Percentiles rank a stretch among this genome's conserved stretches.
phyloP scores from a whole-genome alignment of 352 stramenopile species.

The Pythium oligandrum region DNA sequence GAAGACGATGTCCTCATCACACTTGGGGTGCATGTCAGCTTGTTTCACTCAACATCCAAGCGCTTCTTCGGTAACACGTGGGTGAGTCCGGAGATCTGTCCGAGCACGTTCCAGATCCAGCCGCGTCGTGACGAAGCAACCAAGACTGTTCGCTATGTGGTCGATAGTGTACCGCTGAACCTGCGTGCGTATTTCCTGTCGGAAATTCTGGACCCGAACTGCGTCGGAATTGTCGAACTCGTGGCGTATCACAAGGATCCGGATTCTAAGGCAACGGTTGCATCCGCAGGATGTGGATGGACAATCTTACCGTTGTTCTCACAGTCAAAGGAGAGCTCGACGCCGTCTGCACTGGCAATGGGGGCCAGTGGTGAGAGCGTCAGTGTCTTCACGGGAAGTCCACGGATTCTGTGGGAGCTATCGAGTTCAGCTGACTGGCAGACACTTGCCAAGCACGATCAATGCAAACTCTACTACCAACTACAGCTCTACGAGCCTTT shows the following conservation, averaged over 20 bases:
- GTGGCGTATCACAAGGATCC: constrained; percentile 87
- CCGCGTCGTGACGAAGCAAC: constrained; percentile 37
- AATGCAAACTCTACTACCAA: constrained; percentile 68
- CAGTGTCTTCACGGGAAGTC: constrained; percentile 67
- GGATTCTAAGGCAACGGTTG: constrained; percentile 63
- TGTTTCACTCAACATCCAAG: constrained; percentile 83
- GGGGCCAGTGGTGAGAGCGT: constrained; percentile 35
- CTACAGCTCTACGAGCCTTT: constrained; percentile 58
- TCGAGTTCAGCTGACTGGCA: constrained; percentile 44
- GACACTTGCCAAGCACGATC: constrained; percentile 41
- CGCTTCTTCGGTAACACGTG: constrained; percentile 93
- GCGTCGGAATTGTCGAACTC: constrained; percentile 91
- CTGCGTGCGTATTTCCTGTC: constrained; percentile 82
- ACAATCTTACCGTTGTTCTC: constrained; percentile 88
- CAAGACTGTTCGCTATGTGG: constrained; percentile 41
- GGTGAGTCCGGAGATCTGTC: constrained; percentile 61
- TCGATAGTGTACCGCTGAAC: constrained; percentile 52
- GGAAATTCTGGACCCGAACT: constrained; percentile 85
- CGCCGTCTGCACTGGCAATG: constrained; percentile 24
- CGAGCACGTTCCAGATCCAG: constrained; percentile 49
- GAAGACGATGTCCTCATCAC: constrained; percentile 51
- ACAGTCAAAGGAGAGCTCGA: constrained; percentile 11
- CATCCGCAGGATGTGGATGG: constrained; percentile 89
- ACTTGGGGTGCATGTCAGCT: constrained; percentile 77
- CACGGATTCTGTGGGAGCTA: constrained; percentile 66